These are phyloP conservation scores for Penicillium riverlandense DNA, from an alignment of 495 filamentous ascomycete genomes.

Conservation along the genomic window DNA sequence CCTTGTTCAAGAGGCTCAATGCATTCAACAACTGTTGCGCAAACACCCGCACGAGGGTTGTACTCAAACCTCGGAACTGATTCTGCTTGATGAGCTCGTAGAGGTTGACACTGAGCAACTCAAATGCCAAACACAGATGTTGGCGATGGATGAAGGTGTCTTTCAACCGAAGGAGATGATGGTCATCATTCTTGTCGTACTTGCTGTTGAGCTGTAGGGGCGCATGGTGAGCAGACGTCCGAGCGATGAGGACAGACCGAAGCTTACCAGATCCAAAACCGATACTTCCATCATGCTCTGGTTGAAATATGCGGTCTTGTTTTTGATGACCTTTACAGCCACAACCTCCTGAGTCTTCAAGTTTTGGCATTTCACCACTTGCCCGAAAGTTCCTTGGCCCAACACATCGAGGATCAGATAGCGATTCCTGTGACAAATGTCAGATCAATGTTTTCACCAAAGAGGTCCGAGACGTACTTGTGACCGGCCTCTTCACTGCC, in stretches of 20 bases:
- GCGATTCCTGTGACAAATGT: constrained; percentile 60
- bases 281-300: constrained; percentile 99
- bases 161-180: constrained; percentile 90
- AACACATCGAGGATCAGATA: constrained; percentile 98
- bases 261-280: constrained; percentile 82
- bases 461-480: constrained; percentile 53
- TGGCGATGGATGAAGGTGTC: constrained; percentile 98
- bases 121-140: constrained; percentile 96
- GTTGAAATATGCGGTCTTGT: constrained; percentile 98
- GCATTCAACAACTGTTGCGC: constrained; percentile 95
- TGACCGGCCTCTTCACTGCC: constrained; percentile 96
- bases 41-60: constrained; percentile 95
- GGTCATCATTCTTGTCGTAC: constrained; percentile 98
- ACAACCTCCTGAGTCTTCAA: constrained; percentile 97
- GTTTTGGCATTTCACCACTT: constrained; percentile 99
- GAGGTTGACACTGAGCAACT: constrained; percentile 93
- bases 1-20: constrained; percentile 88
- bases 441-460: too few species aligned
- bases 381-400: constrained; percentile 98
- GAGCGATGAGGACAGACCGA: not conserved
- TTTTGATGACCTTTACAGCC: constrained; percentile 99
- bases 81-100: constrained; percentile 99
- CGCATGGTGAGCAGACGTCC: constrained; percentile 16
- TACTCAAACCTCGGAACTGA: constrained; percentile 96
- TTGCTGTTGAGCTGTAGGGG: constrained; percentile 80